phyloP scores from a whole-genome alignment of 495 filamentous ascomycete species.

The Apiosordaria backusii region DNA sequence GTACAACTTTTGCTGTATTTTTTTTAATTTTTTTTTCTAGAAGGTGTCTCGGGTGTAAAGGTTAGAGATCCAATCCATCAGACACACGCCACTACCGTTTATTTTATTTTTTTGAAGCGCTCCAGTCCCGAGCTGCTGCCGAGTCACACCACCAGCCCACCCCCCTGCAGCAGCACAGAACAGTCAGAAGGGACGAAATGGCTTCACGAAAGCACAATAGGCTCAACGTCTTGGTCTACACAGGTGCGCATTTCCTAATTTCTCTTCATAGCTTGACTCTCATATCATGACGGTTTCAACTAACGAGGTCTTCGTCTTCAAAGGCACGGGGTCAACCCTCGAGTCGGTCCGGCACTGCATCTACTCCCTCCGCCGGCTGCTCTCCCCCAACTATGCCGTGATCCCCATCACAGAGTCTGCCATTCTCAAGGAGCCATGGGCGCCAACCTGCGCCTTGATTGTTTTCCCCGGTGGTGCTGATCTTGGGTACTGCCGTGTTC shows the following conservation, averaged over 20 bases:
- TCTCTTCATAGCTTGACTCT: too few species aligned
- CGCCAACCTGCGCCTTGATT: constrained; percentile 76
- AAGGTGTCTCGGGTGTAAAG: neutral
- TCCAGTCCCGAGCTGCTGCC: neutral
- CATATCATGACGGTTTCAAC: neutral
- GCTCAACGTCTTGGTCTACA: constrained; percentile 86
- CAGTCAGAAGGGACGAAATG: constrained; percentile 33
- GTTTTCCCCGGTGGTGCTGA: constrained; percentile 96
- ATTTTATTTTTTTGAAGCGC: constrained; percentile 2
- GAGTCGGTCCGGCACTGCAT: constrained; percentile 88
- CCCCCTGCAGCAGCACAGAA: neutral
- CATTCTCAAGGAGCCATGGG: constrained; percentile 91
- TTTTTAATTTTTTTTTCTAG: neutral
- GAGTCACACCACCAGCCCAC: constrained; percentile 8
- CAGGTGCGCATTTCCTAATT: constrained; percentile 54
- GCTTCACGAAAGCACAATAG: constrained; percentile 68
- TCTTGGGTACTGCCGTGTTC: constrained; percentile 78
- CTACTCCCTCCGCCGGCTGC: constrained; percentile 79
- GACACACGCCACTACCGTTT: neutral
- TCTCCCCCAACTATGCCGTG: constrained; percentile 93
- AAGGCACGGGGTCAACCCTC: constrained; percentile 79
- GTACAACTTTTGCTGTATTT: neutral
- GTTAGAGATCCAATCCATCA: neutral
- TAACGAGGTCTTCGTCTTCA: constrained; percentile 9
- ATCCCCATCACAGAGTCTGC: constrained; percentile 74